phyloP scores from a whole-genome alignment of 192 early-diverging fungal genomes.

The Umbelopsis isabellina region DNA sequence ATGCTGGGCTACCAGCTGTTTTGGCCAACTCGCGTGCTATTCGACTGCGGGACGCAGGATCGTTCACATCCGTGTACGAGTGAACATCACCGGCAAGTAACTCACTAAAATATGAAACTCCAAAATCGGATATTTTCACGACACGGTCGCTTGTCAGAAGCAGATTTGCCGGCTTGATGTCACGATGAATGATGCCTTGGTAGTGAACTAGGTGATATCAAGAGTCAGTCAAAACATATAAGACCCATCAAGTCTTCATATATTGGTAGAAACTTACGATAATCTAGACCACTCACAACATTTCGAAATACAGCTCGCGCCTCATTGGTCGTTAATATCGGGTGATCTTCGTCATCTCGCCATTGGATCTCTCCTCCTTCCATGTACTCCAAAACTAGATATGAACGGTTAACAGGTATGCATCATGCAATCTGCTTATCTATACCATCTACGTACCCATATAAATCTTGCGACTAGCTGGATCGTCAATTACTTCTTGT shows the following conservation, averaged over 20 bases:
- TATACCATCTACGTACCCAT: slow-evolving; percentile 54
- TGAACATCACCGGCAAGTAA: slow-evolving; percentile 42
- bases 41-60: slow-evolving; percentile 30
- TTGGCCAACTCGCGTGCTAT: slow-evolving; percentile 89
- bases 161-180: slow-evolving; percentile 98
- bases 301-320: slow-evolving; percentile 86
- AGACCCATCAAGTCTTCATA: background rate
- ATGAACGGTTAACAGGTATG: background rate
- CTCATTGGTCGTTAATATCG: slow-evolving; percentile 64
- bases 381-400: slow-evolving; percentile 83
- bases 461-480: slow-evolving; percentile 88
- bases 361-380: slow-evolving; percentile 91
- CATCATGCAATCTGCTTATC: background rate
- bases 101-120: slow-evolving; percentile 86
- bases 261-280: slow-evolving; percentile 58
- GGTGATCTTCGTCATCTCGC: slow-evolving; percentile 69
- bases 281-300: slow-evolving; percentile 89
- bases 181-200: slow-evolving; percentile 95
- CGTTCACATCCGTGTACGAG: slow-evolving; percentile 17
- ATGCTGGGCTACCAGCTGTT: slow-evolving; percentile 95
- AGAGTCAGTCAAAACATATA: background rate
- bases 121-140: slow-evolving; percentile 99
- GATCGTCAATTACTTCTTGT: slow-evolving; percentile 95
- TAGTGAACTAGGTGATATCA: slow-evolving; percentile 71
- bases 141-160: slow-evolving; percentile 71